A percentile compares a stretch with the other conserved stretches of the same genome.
Evolutionary conservation across 257 asterid species (phyloP).

Genomic region (Ocimum tenuiflorum): DNA sequence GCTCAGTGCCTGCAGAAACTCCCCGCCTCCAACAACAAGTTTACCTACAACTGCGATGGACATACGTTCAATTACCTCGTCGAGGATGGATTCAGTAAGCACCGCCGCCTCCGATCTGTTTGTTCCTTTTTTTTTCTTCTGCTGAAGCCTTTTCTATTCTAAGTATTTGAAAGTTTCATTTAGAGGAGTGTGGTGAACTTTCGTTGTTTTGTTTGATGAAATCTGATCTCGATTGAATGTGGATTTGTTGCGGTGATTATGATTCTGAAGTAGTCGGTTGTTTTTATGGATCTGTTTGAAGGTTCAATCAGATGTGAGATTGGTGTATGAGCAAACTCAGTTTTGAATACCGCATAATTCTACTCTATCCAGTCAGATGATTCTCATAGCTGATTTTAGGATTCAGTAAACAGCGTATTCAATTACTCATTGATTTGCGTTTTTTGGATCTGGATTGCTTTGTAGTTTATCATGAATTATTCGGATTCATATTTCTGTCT

Average conservation of each 20-base stretch:
- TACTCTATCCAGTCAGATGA: background rate
- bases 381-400: background rate
- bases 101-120: slow-evolving; percentile 22
- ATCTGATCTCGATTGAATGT: slow-evolving; percentile 29
- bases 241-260: background rate
- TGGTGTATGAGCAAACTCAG: background rate
- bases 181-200: background rate
- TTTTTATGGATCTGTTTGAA: slow-evolving; percentile 13
- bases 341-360: background rate
- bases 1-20: slow-evolving; percentile 93
- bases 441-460: too few relatives aligned
- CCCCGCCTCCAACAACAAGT: slow-evolving; percentile 83
- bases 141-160: background rate
- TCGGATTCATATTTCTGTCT: background rate
- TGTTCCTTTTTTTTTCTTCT: background rate
- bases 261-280: slow-evolving; percentile 1
- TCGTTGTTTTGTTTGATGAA: background rate
- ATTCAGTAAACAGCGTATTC: background rate
- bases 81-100: slow-evolving; percentile 84
- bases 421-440: too few relatives aligned
- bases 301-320: background rate
- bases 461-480: slow-evolving; percentile 9
- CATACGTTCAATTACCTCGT: slow-evolving; percentile 94
- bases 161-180: background rate
- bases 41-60: slow-evolving; percentile 90